phyloP scores from a whole-genome alignment of 129 eudicot species.

The Artemisia tridentata region DNA sequence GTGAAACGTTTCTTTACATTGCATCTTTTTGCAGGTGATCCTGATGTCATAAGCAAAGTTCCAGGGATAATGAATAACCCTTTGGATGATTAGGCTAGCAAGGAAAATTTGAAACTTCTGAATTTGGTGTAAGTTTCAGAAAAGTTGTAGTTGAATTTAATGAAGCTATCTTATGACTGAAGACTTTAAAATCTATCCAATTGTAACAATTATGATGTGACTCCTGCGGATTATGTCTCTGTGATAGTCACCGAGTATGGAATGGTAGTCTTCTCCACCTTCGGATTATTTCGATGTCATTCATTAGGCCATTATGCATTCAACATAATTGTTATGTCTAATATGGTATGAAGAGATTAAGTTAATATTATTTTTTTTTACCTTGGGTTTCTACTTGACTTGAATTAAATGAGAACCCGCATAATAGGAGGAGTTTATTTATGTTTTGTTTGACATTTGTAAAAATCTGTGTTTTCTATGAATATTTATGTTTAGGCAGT shows the following conservation, averaged over 20 bases:
- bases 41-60: conserved; percentile 72
- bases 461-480: too few species aligned
- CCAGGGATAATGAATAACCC: conserved; percentile 50
- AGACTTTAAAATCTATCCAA: conserved; percentile 18
- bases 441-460: too few species aligned
- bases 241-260: conserved; percentile 87
- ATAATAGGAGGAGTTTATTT: too few species aligned
- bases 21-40: conserved; percentile 58
- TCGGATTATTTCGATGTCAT: neutral
- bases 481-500: too few species aligned
- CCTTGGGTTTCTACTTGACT: too few species aligned
- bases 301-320: conserved; percentile 10
- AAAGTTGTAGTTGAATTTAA: conserved; percentile 28
- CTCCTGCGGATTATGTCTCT: conserved; percentile 87
- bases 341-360: neutral
- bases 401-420: too few species aligned
- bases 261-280: conserved; percentile 54
- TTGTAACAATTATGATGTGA: conserved; percentile 71
- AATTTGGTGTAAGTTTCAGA: conserved; percentile 65
- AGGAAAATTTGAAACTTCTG: conserved; percentile 59
- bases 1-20: too few species aligned
- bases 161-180: conserved; percentile 4
- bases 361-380: neutral
- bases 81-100: conserved; percentile 57
- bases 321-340: neutral